Conservation (phyloP, 139 green algal species). For the Medakamo hakoo region DNA sequence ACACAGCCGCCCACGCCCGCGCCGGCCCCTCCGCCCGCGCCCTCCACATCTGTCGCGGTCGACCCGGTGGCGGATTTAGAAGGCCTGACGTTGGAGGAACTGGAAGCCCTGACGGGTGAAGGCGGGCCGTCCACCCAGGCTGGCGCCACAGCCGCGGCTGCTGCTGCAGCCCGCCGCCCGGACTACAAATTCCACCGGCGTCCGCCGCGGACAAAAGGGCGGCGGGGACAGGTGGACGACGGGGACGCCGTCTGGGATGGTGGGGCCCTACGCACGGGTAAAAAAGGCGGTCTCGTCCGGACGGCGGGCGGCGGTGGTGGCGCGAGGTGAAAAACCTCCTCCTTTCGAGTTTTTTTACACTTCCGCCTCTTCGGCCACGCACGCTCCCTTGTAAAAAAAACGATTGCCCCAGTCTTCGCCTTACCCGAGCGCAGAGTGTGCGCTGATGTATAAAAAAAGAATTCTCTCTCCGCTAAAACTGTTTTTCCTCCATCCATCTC, state of each 20-base stretch:
- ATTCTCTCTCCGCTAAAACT: too few species aligned
- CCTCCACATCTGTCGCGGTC: background rate
- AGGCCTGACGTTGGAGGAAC: conserved; percentile 1
- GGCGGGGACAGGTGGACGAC: conserved; percentile 17
- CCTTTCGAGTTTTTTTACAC: background rate
- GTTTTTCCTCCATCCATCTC: too few species aligned
- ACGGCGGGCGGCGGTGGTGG: background rate
- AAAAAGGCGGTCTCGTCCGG: conserved; percentile 46
- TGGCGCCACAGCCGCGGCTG: background rate
- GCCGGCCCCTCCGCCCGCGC: background rate
- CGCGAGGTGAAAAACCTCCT: background rate
- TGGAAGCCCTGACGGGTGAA: conserved; percentile 1
- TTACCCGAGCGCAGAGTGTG: too few species aligned
- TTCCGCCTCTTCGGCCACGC: too few species aligned
- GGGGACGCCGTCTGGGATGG: conserved; percentile 34
- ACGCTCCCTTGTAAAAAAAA: too few species aligned
- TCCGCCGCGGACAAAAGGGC: conserved; percentile 35
- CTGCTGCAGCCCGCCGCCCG: conserved; percentile 5
- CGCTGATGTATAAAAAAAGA: too few species aligned
- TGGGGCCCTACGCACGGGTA: conserved; percentile 25
- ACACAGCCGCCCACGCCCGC: background rate
- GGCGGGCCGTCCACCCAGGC: conserved; percentile 7
- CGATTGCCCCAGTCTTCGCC: too few species aligned
- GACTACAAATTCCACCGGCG: conserved; percentile 77
- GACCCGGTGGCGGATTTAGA: background rate